A percentile compares a stretch with the other conserved stretches of the same genome.
Evolutionary conservation across 441 rosid species (phyloP).

Genomic region (Populus trichocarpa): DNA sequence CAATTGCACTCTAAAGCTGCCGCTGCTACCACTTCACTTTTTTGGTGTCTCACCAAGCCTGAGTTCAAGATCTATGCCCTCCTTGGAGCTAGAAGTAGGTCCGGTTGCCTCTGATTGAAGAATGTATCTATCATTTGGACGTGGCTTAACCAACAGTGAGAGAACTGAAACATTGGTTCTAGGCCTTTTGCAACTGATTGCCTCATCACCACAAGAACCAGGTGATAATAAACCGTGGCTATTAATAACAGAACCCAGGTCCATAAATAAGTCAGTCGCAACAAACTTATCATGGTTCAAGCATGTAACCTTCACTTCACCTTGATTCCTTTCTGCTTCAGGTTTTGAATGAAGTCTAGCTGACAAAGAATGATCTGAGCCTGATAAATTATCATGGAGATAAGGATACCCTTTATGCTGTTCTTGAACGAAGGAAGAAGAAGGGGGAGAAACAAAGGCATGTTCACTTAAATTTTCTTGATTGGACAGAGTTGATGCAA

Average conservation of each 20-base stretch:
- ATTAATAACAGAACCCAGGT: conserved; percentile 30
- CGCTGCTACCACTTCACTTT: conserved; percentile 30
- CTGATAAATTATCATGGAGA: neutral
- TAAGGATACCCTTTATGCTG: conserved; percentile 2
- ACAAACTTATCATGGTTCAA: conserved; percentile 18
- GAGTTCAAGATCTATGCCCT: conserved; percentile 91
- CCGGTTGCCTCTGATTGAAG: conserved; percentile 30
- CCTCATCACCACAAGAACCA: conserved; percentile 14
- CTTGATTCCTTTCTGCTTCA: conserved; percentile 8
- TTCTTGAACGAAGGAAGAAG: conserved; percentile 13
- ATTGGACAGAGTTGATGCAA: conserved; percentile 22
- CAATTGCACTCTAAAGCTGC: neutral
- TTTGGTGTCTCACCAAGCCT: conserved; percentile 65
- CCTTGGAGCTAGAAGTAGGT: conserved; percentile 34
- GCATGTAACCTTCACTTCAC: conserved; percentile 8
- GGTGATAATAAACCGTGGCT: conserved; percentile 10
- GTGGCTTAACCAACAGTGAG: conserved; percentile 22
- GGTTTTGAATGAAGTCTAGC: neutral
- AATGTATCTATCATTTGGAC: conserved; percentile 19
- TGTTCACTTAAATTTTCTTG: conserved; percentile 19
- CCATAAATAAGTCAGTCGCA: conserved; percentile 45
- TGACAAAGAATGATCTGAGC: conserved; percentile 12
- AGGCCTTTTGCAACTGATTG: conserved; percentile 30
- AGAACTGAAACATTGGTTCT: conserved; percentile 24
- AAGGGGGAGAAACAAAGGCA: conserved; percentile 15